Evolutionary conservation across 768 basidiomycete genomes (phyloP), one percentile per base, ranked within the genome.

Genomic region (Lentinula aciculospora): DNA sequence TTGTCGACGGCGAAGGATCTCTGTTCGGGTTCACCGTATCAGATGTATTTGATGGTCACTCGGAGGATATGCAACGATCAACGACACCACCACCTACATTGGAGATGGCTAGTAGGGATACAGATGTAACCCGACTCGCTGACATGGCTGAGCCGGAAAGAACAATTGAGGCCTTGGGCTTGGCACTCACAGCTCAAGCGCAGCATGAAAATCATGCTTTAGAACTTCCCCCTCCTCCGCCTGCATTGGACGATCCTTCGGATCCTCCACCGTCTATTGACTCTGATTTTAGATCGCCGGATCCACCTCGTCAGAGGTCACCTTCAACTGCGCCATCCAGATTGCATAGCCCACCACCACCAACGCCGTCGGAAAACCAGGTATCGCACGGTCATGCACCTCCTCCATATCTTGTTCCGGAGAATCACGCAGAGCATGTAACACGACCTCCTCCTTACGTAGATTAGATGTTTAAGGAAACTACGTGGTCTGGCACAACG

Each of bases 201-300:
- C 72, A 78, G 48, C 69, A 69, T 31, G 45, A 57, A 5, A 28
- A 48, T 57, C 66, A 70, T 49, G 64, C 63, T 23, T 62, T 61
- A 56, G 70, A 65, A 23, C 83, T 78, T 1, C 90, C 88, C 0
- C 92, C 91, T 0, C 91, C 91, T 4, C 89, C 90, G 0, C 87
- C 86, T 17, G 84, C 86, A 32, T 80, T 92, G 75, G 92, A 94
- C 64, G 92, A 94, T 69, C 92, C 92, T 21, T 86, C 85, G 2
- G 92, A 94, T 67, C 92, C 91, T 21, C 92, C 92, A 4, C 92
- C 92, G 12, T 89, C 88, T 5, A 94, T 94, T 63, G 89, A 94
- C 69, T 91, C 88, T 8, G 86, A 84, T 49, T 91, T 87, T 65
- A 78, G 80, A 56, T 76, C 76, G 15, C 81, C 80, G n/a, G 72